Evolutionary conservation across 495 filamentous ascomycete species (phyloP).

Genomic region (Penicillium malachiteum): DNA sequence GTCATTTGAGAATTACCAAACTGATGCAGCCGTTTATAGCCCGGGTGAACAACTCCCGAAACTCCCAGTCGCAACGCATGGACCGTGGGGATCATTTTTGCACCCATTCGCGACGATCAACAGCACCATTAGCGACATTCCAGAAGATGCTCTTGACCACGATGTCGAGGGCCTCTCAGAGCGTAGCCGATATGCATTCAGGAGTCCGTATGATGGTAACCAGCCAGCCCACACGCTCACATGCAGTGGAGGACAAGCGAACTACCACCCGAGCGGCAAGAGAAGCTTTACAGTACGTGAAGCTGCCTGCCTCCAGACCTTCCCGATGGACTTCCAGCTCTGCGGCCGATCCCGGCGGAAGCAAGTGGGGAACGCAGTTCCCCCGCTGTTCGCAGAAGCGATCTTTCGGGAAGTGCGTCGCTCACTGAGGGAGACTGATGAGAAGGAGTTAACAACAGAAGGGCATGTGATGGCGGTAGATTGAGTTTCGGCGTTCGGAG

Average conservation of each 20-base stretch:
- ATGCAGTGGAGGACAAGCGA: constrained; percentile 62
- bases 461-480: background rate
- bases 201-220: constrained; percentile 42
- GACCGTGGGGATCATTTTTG: constrained; percentile 26
- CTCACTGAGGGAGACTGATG: constrained; percentile 59
- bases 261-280: constrained; percentile 67
- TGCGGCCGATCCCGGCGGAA: constrained; percentile 44
- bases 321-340: constrained; percentile 67
- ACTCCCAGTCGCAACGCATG: constrained; percentile 68
- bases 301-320: constrained; percentile 72
- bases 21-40: constrained; percentile 36
- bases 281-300: constrained; percentile 70
- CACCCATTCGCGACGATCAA: constrained; percentile 44
- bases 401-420: constrained; percentile 58
- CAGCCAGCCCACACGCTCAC: constrained; percentile 64
- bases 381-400: constrained; percentile 59
- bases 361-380: constrained; percentile 89
- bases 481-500: too few relatives aligned
- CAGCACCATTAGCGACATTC: constrained; percentile 47
- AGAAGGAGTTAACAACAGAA: constrained; percentile 18
- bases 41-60: constrained; percentile 72
- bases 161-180: constrained; percentile 32
- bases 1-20: background rate
- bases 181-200: constrained; percentile 8
- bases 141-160: constrained; percentile 41